A percentile compares a stretch with the other conserved stretches of the same genome.
Conservation (phyloP, 805 yeast genomes). For the Ogataea nakhonphanomensis region DNA sequence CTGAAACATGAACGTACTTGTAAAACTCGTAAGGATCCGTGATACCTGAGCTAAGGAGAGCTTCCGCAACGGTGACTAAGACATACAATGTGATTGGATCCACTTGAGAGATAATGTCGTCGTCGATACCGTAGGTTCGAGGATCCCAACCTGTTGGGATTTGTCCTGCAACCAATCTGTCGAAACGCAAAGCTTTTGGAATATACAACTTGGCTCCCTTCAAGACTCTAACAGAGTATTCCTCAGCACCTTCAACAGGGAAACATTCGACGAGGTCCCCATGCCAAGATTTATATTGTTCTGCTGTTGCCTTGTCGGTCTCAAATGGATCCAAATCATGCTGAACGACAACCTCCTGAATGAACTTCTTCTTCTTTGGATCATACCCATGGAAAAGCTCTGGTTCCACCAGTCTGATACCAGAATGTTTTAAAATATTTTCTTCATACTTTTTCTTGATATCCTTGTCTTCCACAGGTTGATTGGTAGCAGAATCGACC, state of each 20-base stretch:
- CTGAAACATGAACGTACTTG: constrained; percentile 96
- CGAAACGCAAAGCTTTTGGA: constrained; percentile 80
- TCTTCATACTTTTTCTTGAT: constrained; percentile 89
- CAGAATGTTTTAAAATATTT: constrained; percentile 85
- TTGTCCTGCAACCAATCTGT: constrained; percentile 84
- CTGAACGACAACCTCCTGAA: constrained; percentile 95
- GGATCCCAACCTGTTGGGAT: constrained; percentile 99
- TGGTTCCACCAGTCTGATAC: constrained; percentile 95
- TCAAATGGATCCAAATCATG: constrained; percentile 96
- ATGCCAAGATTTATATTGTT: constrained; percentile 89
- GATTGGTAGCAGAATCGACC: constrained; percentile 92
- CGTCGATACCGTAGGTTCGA: constrained; percentile 88
- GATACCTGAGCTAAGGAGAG: constrained; percentile 88
- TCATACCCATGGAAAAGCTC: constrained; percentile 92
- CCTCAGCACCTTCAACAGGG: constrained; percentile 85
- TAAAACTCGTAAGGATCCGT: constrained; percentile 99
- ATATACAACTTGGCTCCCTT: constrained; percentile 89
- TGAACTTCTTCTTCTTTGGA: constrained; percentile 87
- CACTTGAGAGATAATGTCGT: constrained; percentile 89
- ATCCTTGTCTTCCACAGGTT: constrained; percentile 93
- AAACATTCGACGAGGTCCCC: constrained; percentile 91
- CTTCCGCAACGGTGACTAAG: constrained; percentile 92
- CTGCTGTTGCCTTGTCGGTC: constrained; percentile 91
- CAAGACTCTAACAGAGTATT: constrained; percentile 82
- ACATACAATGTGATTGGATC: constrained; percentile 94